phyloP scores from a whole-genome alignment of 768 basidiomycete genomes.

The Suillus subalutaceus region DNA sequence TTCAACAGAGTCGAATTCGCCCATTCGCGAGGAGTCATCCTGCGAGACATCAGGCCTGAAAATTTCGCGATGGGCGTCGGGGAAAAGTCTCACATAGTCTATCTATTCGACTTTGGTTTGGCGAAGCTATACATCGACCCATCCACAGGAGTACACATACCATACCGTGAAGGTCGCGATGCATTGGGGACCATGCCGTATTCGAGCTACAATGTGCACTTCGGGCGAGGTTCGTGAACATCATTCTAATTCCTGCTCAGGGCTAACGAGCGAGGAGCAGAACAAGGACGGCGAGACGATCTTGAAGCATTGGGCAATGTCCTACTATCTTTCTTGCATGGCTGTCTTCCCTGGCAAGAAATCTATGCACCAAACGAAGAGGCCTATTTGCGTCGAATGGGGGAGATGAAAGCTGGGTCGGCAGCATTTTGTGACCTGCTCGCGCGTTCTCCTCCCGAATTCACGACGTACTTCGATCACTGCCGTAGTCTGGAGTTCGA shows the following conservation, averaged over 20 bases:
- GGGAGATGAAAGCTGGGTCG: slow-evolving; percentile 19
- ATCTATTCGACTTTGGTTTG: slow-evolving; percentile 25
- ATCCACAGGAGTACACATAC: slow-evolving; percentile 19
- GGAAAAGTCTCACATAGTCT: slow-evolving; percentile 7
- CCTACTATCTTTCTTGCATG: slow-evolving; percentile 25
- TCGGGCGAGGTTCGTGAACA: slow-evolving; percentile 16
- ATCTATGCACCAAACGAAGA: slow-evolving; percentile 13
- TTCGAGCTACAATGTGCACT: slow-evolving; percentile 18
- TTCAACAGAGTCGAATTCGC: slow-evolving; percentile 18
- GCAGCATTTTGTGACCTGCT: slow-evolving; percentile 1
- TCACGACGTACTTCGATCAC: slow-evolving; percentile 20
- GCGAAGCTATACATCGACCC: slow-evolving; percentile 17
- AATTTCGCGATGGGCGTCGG: slow-evolving; percentile 12
- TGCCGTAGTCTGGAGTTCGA: slow-evolving; percentile 21
- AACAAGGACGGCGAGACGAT: slow-evolving; percentile 28
- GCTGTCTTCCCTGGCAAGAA: slow-evolving; percentile 27
- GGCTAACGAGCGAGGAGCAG: slow-evolving; percentile 4
- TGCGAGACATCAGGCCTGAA: slow-evolving; percentile 27
- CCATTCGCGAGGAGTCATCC: slow-evolving; percentile 22
- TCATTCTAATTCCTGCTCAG: not conserved
- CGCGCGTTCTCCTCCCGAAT: slow-evolving; percentile 4
- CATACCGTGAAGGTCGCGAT: slow-evolving; percentile 14
- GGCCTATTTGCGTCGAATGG: slow-evolving; percentile 9
- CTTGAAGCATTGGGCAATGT: slow-evolving; percentile 23
- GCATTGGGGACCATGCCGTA: slow-evolving; percentile 16